phyloP scores from a whole-genome alignment of 2,329 filamentous ascomycete genomes.

The Chaetothyriales sp. region DNA sequence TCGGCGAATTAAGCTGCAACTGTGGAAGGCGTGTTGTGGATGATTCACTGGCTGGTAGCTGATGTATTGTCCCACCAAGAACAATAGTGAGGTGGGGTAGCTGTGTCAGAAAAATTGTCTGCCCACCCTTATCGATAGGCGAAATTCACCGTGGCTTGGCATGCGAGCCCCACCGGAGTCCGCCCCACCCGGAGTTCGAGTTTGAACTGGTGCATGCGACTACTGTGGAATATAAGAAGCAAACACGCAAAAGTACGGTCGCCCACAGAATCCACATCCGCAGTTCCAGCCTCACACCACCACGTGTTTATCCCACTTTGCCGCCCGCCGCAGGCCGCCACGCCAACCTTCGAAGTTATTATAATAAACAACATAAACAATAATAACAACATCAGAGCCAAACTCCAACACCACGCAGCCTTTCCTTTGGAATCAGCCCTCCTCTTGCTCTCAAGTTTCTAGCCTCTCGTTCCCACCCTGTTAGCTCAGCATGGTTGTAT shows the following conservation, averaged over 20 bases:
- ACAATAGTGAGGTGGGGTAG: background rate
- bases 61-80: background rate
- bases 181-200: no score
- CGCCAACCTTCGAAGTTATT: no score
- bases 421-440: no score
- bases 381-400: no score
- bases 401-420: no score
- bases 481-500: constrained; percentile 27
- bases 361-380: no score
- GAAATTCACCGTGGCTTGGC: background rate
- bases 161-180: background rate
- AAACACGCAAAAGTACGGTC: background rate
- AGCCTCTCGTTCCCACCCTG: background rate
- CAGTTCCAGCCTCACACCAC: constrained; percentile 3
- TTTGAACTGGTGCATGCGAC: no score
- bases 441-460: background rate
- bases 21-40: background rate
- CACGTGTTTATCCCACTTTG: no score
- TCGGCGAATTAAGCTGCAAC: background rate
- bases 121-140: background rate
- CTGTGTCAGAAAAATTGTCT: background rate
- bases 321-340: no score
- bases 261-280: background rate
- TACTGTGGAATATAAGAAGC: no score
- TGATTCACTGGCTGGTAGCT: background rate